Evolutionary conservation across 495 filamentous ascomycete genomes (phyloP).

Genomic region (Lasiosphaeria ovina): DNA sequence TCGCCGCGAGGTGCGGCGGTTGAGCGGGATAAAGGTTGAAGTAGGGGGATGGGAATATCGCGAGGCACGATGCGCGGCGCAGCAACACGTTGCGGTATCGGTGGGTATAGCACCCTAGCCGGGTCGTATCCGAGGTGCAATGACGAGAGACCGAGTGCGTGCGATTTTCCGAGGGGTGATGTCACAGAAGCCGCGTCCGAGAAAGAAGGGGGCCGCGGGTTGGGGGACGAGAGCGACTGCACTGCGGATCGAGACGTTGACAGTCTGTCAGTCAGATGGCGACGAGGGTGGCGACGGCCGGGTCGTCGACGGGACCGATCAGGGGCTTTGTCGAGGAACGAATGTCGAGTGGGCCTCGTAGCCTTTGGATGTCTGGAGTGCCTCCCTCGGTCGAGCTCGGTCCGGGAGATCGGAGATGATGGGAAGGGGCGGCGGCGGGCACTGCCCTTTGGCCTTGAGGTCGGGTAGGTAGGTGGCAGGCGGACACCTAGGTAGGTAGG

Average conservation of each 20-base stretch:
- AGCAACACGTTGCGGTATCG: neutral
- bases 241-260: neutral
- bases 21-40: neutral
- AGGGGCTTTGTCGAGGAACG: no score
- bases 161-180: slow-evolving; percentile 7
- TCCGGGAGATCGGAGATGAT: no score
- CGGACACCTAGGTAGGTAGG: no score
- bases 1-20: slow-evolving; percentile 2
- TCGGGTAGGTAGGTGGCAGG: no score
- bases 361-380: no score
- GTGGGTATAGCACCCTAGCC: neutral
- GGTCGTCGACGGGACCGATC: no score
- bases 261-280: neutral
- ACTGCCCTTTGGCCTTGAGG: no score
- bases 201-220: slow-evolving; percentile 7
- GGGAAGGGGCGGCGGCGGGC: no score
- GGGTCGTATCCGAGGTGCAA: neutral
- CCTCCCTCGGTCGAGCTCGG: no score
- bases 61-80: neutral
- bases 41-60: neutral
- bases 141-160: neutral
- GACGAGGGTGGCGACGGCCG: neutral
- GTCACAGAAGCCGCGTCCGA: slow-evolving; percentile 8
- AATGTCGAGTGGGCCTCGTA: no score
- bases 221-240: neutral